Evolutionary conservation across 345 rosid genomes (phyloP), one percentile per base, ranked within the genome.

Genomic region (Syzygium jambos): DNA sequence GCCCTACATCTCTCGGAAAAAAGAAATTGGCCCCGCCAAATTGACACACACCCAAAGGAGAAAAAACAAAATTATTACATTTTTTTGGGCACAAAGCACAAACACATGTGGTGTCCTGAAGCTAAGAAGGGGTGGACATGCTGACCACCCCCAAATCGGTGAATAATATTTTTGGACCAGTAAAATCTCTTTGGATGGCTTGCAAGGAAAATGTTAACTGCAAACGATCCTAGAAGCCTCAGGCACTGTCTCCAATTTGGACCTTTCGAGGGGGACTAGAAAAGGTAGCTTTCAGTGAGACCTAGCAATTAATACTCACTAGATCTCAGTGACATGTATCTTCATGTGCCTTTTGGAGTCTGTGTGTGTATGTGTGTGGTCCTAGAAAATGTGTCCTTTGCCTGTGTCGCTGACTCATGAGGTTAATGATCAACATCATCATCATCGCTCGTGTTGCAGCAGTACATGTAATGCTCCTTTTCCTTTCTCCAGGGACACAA

Each of bases 61-160:
- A 17, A 19, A 9, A 73, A 38, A 9, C 13, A 73, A 19, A 73
- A 38, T 73, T 38, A 73, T 2, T 5, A 19, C 49, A 19, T 11
- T 38, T 73, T 21, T 38, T 10, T 38, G 10, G 21, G 82, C 82
- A 38, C 25, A 34, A 73, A 34, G 80, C 80, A 73, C 82, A 19
- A 73, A 38, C 23, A 38, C 23, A 73, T 73, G 49, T 49, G 87
- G 68, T 86, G 90, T 87, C 46, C 84, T 87, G 65, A 68, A 38
- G 57, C 34, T 55, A 89, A 12, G 59, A 38, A 85, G 82, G 82
- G 85, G 53, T 49, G 29, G 85, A 88, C 85, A 88, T 25, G 85
- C 51, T 77, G 61, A 52, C 84, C 43, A 5, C 41, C 46, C 82
- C 82, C 49, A 22, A 34, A 38, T 73, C 19, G 82, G 82, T 73